Conservation (phyloP, 2,329 filamentous ascomycete species). For the Fusarium mangiferae region DNA sequence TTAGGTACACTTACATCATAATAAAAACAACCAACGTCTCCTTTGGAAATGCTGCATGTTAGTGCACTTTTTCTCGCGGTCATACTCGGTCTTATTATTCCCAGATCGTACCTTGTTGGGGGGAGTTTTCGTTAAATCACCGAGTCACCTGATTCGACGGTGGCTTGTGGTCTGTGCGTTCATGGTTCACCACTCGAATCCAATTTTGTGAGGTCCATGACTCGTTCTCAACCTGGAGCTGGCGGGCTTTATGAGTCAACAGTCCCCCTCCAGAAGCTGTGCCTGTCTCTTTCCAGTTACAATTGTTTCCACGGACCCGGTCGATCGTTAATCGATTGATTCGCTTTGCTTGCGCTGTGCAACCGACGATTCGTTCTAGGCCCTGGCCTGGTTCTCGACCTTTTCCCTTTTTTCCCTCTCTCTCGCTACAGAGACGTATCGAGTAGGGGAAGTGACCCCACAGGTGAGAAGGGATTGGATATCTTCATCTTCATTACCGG, state of each 20-base stretch:
- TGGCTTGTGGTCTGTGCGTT: neutral
- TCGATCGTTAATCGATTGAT: conserved; percentile 11
- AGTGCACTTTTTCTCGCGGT: neutral
- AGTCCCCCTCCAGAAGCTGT: conserved; percentile 32
- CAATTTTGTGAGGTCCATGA: conserved; percentile 30
- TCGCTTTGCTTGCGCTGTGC: neutral
- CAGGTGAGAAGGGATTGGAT: neutral
- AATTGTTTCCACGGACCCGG: conserved; percentile 35
- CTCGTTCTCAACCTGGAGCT: conserved; percentile 29
- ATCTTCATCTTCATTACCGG: conserved; percentile 9
- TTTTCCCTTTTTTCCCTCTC: neutral
- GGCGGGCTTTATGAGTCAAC: conserved; percentile 45
- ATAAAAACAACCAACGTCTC: neutral
- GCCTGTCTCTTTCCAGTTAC: conserved; percentile 35
- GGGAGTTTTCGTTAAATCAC: neutral
- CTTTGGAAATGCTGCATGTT: neutral
- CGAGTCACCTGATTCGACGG: conserved; percentile 6
- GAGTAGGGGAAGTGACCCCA: conserved; percentile 1
- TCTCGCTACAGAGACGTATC: neutral
- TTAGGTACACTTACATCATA: neutral
- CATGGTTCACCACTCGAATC: neutral
- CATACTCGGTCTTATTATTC: neutral
- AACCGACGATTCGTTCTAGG: conserved; percentile 23
- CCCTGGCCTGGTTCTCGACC: neutral
- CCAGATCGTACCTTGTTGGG: neutral